Percentiles rank a stretch among this genome's conserved stretches.
phyloP scores from a whole-genome alignment of 768 basidiomycete genomes.

The Rhizopogon roseolus region DNA sequence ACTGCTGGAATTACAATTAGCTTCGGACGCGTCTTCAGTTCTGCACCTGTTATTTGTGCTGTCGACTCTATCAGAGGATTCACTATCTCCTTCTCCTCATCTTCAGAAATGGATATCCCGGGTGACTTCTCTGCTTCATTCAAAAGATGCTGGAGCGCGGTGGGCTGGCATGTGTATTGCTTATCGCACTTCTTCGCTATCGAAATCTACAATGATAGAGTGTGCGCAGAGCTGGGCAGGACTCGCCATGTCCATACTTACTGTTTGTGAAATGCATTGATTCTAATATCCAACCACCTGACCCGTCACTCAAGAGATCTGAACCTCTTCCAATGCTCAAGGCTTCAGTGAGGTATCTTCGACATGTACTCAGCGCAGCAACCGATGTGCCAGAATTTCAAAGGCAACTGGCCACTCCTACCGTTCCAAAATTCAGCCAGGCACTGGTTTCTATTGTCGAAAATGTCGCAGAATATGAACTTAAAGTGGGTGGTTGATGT shows the following conservation, averaged over 20 bases:
- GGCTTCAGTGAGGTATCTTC: conserved; percentile 60
- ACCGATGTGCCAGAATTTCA: conserved; percentile 73
- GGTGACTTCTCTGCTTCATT: conserved; percentile 68
- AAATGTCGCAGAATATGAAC: conserved; percentile 41
- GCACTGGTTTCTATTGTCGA: conserved; percentile 55
- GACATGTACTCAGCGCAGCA: conserved; percentile 56
- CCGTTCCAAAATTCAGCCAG: conserved; percentile 64
- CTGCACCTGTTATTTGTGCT: conserved; percentile 57
- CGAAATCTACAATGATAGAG: conserved; percentile 59
- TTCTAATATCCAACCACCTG: conserved; percentile 19
- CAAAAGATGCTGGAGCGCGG: conserved; percentile 69
- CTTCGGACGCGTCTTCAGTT: conserved; percentile 60
- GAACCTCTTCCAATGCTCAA: conserved; percentile 58
- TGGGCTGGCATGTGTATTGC: conserved; percentile 83
- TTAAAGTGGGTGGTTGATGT: conserved; percentile 39
- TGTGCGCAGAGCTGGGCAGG: conserved; percentile 70
- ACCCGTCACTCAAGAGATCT: conserved; percentile 48
- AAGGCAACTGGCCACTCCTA: conserved; percentile 69
- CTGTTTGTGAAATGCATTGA: conserved; percentile 47
- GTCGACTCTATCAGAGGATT: conserved; percentile 45
- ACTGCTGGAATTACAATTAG: conserved; percentile 67
- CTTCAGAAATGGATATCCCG: conserved; percentile 73
- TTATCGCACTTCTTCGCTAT: conserved; percentile 55
- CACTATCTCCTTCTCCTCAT: conserved; percentile 59
- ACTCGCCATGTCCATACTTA: conserved; percentile 57